Percentiles rank a stretch among this genome's conserved stretches.
phyloP scores from a whole-genome alignment of 202 grass and related monocot genomes.

The Panicum hallii region DNA sequence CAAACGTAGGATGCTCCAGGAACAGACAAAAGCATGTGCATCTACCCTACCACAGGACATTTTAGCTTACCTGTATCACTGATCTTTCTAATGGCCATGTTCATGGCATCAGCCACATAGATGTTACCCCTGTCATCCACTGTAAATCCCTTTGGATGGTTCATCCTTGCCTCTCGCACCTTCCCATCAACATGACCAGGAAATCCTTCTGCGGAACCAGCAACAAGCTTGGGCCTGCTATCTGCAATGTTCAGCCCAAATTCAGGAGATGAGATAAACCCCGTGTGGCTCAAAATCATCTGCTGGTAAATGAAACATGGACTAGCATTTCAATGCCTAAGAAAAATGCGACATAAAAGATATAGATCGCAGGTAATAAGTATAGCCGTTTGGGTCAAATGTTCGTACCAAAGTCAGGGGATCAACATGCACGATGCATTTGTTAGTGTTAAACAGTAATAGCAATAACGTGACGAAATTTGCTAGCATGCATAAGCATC shows the following conservation, averaged over 20 bases:
- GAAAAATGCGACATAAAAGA: conserved; percentile 12
- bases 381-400: conserved; percentile 30
- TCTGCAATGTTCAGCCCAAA: conserved; percentile 62
- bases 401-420: neutral
- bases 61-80: conserved; percentile 85
- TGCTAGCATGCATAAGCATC: conserved; percentile 9
- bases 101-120: conserved; percentile 95
- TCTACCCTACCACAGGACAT: conserved; percentile 48
- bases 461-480: conserved; percentile 15
- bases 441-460: conserved; percentile 23
- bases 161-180: conserved; percentile 84
- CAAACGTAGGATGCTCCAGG: conserved; percentile 59
- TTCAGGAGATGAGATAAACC: conserved; percentile 34
- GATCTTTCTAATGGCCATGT: conserved; percentile 99
- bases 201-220: conserved; percentile 88
- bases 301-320: conserved; percentile 11
- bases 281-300: conserved; percentile 31
- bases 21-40: conserved; percentile 69
- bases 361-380: neutral
- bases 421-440: conserved; percentile 13
- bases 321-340: conserved; percentile 9
- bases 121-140: conserved; percentile 92
- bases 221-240: conserved; percentile 92
- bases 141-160: conserved; percentile 95
- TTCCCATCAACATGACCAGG: conserved; percentile 89